phyloP scores from a whole-genome alignment of 768 basidiomycete species.

The Collybiopsis confluens region DNA sequence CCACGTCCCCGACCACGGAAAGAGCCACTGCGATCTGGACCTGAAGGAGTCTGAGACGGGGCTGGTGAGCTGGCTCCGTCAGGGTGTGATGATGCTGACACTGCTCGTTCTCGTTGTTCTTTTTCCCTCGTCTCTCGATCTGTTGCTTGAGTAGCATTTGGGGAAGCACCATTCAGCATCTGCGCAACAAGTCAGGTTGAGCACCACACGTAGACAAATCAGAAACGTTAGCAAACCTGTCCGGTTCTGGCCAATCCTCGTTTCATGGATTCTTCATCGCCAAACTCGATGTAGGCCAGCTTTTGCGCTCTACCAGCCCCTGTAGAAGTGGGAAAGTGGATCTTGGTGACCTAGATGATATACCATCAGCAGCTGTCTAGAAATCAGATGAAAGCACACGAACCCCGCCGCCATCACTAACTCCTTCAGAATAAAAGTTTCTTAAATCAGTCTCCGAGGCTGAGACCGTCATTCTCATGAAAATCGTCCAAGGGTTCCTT shows the following conservation, averaged over 20 bases:
- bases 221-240: too few species aligned
- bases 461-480: constrained; percentile 59
- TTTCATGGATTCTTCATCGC: constrained; percentile 82
- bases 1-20: constrained; percentile 51
- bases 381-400: constrained; percentile 21
- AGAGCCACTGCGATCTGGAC: constrained; percentile 21
- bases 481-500: constrained; percentile 82
- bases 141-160: constrained; percentile 55
- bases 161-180: constrained; percentile 65
- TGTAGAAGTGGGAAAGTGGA: constrained; percentile 49
- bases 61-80: constrained; percentile 18
- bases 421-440: constrained; percentile 74
- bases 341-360: constrained; percentile 55
- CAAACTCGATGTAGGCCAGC: constrained; percentile 87
- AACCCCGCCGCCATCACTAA: constrained; percentile 45
- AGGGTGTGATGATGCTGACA: constrained; percentile 12
- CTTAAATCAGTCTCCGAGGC: constrained; percentile 61
- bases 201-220: too few species aligned
- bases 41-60: neutral
- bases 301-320: constrained; percentile 46
- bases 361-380: neutral
- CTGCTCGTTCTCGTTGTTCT: constrained; percentile 10
- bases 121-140: constrained; percentile 37
- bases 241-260: constrained; percentile 48
- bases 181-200: constrained; percentile 28